Evolutionary conservation across 306 rosid genomes (phyloP).

Genomic region (Chamaecrista fasciculata): DNA sequence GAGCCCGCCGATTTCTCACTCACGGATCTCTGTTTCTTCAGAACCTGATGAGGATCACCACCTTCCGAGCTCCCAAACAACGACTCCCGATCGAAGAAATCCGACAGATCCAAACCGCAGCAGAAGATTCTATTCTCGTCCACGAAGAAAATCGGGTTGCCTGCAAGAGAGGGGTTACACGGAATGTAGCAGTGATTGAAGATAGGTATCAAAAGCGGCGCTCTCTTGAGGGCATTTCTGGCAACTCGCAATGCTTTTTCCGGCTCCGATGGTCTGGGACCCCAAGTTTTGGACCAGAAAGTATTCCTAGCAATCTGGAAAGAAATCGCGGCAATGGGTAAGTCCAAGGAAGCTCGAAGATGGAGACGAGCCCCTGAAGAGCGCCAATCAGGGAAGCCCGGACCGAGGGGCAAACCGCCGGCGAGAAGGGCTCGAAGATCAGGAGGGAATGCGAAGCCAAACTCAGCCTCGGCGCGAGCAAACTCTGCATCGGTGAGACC

Average conservation of each 20-base stretch:
- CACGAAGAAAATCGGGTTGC: constrained; percentile 87
- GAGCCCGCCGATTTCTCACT: constrained; percentile 79
- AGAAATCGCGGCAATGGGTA: constrained; percentile 94
- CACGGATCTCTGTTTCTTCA: constrained; percentile 72
- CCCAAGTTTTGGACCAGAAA: constrained; percentile 93
- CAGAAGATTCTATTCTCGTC: constrained; percentile 90
- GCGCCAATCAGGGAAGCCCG: constrained; percentile 97
- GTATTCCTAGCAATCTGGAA: constrained; percentile 84
- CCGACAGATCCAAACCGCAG: constrained; percentile 88
- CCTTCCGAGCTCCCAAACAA: constrained; percentile 56
- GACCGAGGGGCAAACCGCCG: constrained; percentile 81
- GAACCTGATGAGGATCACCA: constrained; percentile 47
- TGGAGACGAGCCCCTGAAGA: constrained; percentile 69
- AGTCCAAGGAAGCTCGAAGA: constrained; percentile 83
- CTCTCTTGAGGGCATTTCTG: constrained; percentile 79
- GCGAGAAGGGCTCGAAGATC: constrained; percentile 90
- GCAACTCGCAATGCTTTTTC: constrained; percentile 79
- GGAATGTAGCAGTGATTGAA: constrained; percentile 99
- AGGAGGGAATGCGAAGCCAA: constrained; percentile 84
- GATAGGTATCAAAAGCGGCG: constrained; percentile 88
- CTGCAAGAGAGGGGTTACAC: constrained; percentile 82
- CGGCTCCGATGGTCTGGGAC: constrained; percentile 75
- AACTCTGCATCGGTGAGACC: constrained; percentile 85
- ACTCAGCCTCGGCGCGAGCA: constrained; percentile 94
- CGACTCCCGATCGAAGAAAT: constrained; percentile 85